phyloP scores from a whole-genome alignment of 352 stramenopile species.

The Globisporangium lucens region DNA sequence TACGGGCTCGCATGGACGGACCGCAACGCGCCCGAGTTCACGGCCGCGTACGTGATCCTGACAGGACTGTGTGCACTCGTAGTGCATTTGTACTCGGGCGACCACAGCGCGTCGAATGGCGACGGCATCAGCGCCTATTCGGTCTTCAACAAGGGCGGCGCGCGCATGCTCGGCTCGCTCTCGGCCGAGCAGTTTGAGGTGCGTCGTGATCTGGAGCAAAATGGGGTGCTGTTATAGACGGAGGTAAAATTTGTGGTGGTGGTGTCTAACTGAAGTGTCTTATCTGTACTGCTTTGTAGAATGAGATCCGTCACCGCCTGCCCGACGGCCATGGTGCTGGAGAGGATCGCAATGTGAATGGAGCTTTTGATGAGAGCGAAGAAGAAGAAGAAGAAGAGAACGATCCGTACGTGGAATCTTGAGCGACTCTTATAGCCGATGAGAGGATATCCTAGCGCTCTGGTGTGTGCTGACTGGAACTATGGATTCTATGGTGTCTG shows the following conservation, averaged over 20 bases:
- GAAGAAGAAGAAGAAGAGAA: slow-evolving; percentile 29
- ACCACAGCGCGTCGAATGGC: neutral
- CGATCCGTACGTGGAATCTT: slow-evolving; percentile 37
- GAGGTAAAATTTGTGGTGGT: neutral
- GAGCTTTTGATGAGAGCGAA: neutral
- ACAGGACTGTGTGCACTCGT: slow-evolving; percentile 42
- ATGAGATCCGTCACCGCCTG: slow-evolving; percentile 69
- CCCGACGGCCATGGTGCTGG: slow-evolving; percentile 7
- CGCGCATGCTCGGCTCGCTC: slow-evolving; percentile 74
- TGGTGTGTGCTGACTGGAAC: slow-evolving; percentile 2
- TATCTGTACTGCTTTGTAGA: slow-evolving; percentile 25
- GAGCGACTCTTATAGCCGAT: neutral
- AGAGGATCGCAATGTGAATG: slow-evolving; percentile 8
- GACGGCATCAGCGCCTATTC: slow-evolving; percentile 74
- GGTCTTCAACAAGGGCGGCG: slow-evolving; percentile 68
- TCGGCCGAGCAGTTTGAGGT: slow-evolving; percentile 86
- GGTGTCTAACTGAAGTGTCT: neutral
- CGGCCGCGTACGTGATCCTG: slow-evolving; percentile 58
- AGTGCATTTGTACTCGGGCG: slow-evolving; percentile 34
- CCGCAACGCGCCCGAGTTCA: slow-evolving; percentile 48
- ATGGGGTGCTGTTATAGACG: neutral
- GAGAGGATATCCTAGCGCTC: neutral
- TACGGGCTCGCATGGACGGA: slow-evolving; percentile 44
- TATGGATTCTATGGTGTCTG: neutral
- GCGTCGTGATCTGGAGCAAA: neutral